These are phyloP conservation scores for Prunus davidiana DNA, from an alignment of 306 rosid genomes.

Conservation along the genomic window DNA sequence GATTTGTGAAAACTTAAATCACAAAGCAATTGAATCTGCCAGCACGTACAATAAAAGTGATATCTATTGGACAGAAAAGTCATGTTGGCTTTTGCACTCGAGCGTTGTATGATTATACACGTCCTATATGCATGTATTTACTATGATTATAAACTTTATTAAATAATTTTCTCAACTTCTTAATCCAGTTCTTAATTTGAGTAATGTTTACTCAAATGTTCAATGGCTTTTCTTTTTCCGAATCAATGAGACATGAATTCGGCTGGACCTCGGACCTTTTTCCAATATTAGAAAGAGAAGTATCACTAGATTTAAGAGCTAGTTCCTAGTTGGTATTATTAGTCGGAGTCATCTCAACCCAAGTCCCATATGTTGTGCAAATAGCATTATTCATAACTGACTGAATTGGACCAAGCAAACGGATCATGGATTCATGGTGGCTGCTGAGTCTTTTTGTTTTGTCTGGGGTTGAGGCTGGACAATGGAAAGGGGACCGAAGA, in stretches of 20 bases:
- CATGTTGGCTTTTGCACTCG: not conserved
- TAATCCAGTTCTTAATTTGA: not conserved
- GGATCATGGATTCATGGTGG: not conserved
- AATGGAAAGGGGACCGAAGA: not conserved
- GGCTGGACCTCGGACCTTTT: too few relatives aligned
- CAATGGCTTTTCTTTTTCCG: too few relatives aligned
- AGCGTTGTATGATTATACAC: not conserved
- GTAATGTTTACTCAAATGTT: not conserved
- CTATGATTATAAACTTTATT: not conserved
- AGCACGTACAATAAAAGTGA: conserved; percentile 9
- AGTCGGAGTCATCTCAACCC: not conserved
- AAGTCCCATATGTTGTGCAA: not conserved
- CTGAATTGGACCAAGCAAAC: not conserved
- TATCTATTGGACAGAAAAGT: not conserved
- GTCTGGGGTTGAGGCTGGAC: not conserved
- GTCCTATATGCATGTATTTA: not conserved
- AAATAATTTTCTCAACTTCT: not conserved
- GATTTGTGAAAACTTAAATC: conserved; percentile 1
- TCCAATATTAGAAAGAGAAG: too few relatives aligned
- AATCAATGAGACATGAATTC: too few relatives aligned
- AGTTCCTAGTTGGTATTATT: too few relatives aligned
- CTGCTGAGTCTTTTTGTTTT: not conserved
- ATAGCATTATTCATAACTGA: not conserved
- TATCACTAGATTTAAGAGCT: too few relatives aligned
- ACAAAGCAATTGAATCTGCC: conserved; percentile 8